A percentile compares a stretch with the other conserved stretches of the same genome.
These are phyloP conservation scores for Lachnellula subtilissima DNA, from an alignment of 2,329 filamentous ascomycete genomes.

Conservation along the genomic window DNA sequence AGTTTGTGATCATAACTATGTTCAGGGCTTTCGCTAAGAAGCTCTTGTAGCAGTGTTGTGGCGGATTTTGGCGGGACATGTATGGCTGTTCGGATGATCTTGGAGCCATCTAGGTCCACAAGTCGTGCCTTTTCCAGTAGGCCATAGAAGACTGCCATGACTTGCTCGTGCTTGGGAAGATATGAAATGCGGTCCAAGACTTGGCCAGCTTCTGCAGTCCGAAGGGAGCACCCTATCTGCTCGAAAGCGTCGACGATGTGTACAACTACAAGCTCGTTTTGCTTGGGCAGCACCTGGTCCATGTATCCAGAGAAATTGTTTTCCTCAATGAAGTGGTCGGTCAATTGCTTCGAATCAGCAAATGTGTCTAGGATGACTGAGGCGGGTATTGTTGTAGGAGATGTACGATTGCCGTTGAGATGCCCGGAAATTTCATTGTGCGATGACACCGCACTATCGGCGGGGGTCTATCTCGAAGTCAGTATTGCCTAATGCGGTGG, in stretches of 20 bases:
- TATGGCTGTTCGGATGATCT: slow-evolving; percentile 18
- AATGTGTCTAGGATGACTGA: slow-evolving; percentile 11
- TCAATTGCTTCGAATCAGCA: slow-evolving; percentile 6
- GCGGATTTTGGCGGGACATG: slow-evolving; percentile 2
- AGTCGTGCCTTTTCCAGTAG: slow-evolving; percentile 26
- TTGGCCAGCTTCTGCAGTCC: slow-evolving; percentile 17
- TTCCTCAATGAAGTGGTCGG: slow-evolving; percentile 15
- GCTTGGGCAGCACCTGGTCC: slow-evolving; percentile 24
- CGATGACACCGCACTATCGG: background rate
- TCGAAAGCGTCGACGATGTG: slow-evolving; percentile 32
- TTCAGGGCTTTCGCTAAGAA: slow-evolving; percentile 30
- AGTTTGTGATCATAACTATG: slow-evolving; percentile 25
- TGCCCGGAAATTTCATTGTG: background rate
- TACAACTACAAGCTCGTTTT: slow-evolving; percentile 28
- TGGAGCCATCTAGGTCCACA: slow-evolving; percentile 11
- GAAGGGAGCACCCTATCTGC: slow-evolving; percentile 28
- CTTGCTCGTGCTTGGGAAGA: slow-evolving; percentile 25
- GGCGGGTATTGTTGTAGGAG: background rate
- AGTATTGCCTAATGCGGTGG: no score
- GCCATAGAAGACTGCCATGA: slow-evolving; percentile 26
- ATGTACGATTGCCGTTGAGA: background rate
- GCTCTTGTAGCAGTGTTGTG: slow-evolving; percentile 21
- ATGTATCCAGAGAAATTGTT: slow-evolving; percentile 21
- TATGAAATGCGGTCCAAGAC: slow-evolving; percentile 17
- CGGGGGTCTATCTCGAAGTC: background rate